phyloP scores from a whole-genome alignment of 805 yeast genomes.

The Grigorovia transvaalensis region DNA sequence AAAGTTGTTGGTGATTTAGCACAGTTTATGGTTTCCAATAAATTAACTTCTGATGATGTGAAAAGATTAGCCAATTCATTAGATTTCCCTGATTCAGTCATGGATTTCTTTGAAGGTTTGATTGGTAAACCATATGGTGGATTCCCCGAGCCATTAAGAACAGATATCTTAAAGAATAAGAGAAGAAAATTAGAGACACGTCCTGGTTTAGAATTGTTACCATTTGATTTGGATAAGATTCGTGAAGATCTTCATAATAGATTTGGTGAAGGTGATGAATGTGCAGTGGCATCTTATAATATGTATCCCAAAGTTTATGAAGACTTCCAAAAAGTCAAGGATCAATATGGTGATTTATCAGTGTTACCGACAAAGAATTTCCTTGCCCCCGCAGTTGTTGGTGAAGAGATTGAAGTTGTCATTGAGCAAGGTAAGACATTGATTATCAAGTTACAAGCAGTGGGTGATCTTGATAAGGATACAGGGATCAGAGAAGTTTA shows the following conservation, averaged over 20 bases:
- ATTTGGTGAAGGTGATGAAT: constrained; percentile 69
- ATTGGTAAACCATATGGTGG: constrained; percentile 99
- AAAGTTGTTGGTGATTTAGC: constrained; percentile 99
- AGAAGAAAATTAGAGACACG: constrained; percentile 80
- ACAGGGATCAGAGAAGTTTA: constrained; percentile 93
- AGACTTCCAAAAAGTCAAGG: constrained; percentile 62
- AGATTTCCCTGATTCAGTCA: constrained; percentile 97
- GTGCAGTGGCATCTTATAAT: constrained; percentile 88
- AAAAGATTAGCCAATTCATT: constrained; percentile 75
- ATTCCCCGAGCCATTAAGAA: constrained; percentile 97
- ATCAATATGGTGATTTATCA: constrained; percentile 82
- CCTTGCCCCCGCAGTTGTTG: constrained; percentile 76
- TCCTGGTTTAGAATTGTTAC: constrained; percentile 86
- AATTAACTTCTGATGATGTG: constrained; percentile 77
- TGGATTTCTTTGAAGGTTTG: constrained; percentile 97
- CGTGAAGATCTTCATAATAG: constrained; percentile 64
- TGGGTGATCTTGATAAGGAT: constrained; percentile 75
- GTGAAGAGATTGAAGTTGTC: constrained; percentile 80
- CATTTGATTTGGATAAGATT: constrained; percentile 66
- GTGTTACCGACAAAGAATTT: constrained; percentile 89
- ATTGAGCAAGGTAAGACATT: constrained; percentile 92
- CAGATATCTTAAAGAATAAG: constrained; percentile 83
- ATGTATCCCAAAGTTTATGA: constrained; percentile 98
- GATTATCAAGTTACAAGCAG: constrained; percentile 82
- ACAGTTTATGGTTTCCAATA: constrained; percentile 98